phyloP scores from a whole-genome alignment of 2,329 filamentous ascomycete species.

The Ophiostoma sp. region DNA sequence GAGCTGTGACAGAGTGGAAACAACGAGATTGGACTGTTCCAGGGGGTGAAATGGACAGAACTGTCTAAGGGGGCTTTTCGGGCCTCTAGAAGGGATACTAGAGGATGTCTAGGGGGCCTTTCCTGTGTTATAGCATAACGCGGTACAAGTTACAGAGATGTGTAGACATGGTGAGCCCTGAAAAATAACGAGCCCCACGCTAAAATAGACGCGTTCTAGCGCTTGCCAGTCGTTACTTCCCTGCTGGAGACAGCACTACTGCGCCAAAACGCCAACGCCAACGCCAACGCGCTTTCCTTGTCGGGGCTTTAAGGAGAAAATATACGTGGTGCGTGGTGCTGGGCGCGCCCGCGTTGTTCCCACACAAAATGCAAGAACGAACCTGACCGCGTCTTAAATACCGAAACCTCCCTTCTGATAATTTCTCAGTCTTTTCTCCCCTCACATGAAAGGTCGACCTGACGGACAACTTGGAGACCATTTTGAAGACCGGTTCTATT shows the following conservation, averaged over 20 bases:
- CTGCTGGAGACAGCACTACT: constrained; percentile 14
- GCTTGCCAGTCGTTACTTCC: constrained; percentile 13
- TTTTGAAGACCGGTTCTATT: constrained; percentile 20
- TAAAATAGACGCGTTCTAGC: constrained; percentile 23
- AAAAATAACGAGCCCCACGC: neutral
- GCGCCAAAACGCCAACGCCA: constrained; percentile 30
- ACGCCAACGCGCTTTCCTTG: constrained; percentile 24
- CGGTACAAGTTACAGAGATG: constrained; percentile 15
- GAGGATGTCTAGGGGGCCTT: neutral
- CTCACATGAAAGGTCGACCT: constrained; percentile 14
- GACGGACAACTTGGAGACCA: constrained; percentile 13
- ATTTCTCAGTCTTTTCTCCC: constrained; percentile 19
- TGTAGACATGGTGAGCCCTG: neutral
- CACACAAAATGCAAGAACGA: constrained; percentile 25
- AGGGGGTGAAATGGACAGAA: neutral
- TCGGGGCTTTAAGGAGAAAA: constrained; percentile 4
- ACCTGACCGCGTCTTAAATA: constrained; percentile 28
- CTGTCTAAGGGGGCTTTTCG: neutral
- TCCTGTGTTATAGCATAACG: constrained; percentile 17
- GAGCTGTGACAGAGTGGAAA: constrained; percentile 10
- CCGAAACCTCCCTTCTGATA: constrained; percentile 23
- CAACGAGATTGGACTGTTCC: constrained; percentile 3
- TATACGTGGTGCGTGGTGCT: neutral
- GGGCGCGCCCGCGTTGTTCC: constrained; percentile 27
- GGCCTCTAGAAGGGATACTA: neutral